These are phyloP conservation scores for Cyclotella choctawhatcheeana DNA, from an alignment of 108 stramenopile genomes.

Conservation along the genomic window DNA sequence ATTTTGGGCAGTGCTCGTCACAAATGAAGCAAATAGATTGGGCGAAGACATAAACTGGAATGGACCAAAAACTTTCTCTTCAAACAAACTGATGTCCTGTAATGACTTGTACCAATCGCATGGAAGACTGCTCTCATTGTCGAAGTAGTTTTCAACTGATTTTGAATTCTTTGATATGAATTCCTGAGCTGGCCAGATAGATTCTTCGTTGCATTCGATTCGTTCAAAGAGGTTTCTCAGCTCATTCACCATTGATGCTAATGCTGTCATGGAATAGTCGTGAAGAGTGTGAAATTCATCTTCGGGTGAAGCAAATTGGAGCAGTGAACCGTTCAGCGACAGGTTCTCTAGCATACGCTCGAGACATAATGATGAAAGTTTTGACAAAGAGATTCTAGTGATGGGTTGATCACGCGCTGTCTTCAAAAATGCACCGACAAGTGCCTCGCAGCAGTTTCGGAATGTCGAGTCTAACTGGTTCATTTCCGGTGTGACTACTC, in stretches of 20 bases:
- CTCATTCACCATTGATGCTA: constrained; percentile 25
- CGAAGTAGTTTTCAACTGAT: constrained; percentile 32
- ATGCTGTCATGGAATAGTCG: constrained; percentile 16
- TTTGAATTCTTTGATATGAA: constrained; percentile 23
- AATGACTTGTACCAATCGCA: constrained; percentile 31
- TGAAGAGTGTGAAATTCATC: constrained; percentile 20
- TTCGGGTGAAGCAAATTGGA: neutral
- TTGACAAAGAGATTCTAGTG: constrained; percentile 26
- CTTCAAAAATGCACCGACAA: constrained; percentile 23
- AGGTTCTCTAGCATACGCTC: constrained; percentile 42
- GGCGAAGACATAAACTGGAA: constrained; percentile 29
- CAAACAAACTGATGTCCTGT: neutral
- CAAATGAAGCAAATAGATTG: constrained; percentile 20
- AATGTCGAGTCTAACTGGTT: constrained; percentile 36
- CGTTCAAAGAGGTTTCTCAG: constrained; percentile 18
- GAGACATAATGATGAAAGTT: constrained; percentile 43
- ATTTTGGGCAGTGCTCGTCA: constrained; percentile 8
- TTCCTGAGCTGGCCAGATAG: constrained; percentile 35
- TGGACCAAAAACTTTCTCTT: constrained; percentile 16
- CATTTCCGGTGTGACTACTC: constrained; percentile 16
- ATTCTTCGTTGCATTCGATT: constrained; percentile 7
- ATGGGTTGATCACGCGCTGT: constrained; percentile 1
- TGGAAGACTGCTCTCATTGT: constrained; percentile 26
- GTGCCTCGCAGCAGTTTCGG: constrained; percentile 34
- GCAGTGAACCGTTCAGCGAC: constrained; percentile 12